A percentile compares a stretch with the other conserved stretches of the same genome.
phyloP scores from a whole-genome alignment of 331 rosid species.

The Rhamnella rubrinervis region DNA sequence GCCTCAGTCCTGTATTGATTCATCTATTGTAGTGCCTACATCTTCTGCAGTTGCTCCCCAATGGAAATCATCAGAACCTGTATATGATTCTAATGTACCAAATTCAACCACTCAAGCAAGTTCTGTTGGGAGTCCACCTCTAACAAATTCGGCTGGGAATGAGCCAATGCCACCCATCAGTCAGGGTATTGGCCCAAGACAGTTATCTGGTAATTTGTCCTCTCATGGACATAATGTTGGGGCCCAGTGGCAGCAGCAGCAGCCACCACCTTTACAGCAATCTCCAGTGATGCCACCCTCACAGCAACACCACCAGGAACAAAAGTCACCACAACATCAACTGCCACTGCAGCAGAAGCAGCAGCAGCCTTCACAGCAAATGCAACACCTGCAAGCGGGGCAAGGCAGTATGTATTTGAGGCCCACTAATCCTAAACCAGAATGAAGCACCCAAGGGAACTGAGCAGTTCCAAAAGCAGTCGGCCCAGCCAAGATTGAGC shows the following conservation, averaged over 20 bases:
- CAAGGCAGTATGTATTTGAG: conserved; percentile 57
- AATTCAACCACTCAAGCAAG: conserved; percentile 47
- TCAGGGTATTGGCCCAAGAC: conserved; percentile 65
- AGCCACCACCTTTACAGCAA: conserved; percentile 52
- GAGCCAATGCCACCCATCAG: conserved; percentile 44
- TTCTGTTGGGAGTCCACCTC: conserved; percentile 54
- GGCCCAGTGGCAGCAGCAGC: conserved; percentile 61
- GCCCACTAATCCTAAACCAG: conserved; percentile 65
- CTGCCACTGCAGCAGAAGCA: conserved; percentile 57
- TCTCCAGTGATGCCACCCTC: conserved; percentile 46
- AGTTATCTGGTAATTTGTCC: conserved; percentile 56
- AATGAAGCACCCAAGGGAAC: conserved; percentile 53
- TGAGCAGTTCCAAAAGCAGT: conserved; percentile 47
- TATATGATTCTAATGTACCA: conserved; percentile 48
- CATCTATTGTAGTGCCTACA: conserved; percentile 42
- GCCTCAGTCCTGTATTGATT: conserved; percentile 54
- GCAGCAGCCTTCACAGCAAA: conserved; percentile 64
- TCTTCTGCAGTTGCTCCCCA: conserved; percentile 54
- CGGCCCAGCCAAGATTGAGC: conserved; percentile 45
- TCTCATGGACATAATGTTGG: conserved; percentile 72
- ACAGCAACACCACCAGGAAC: conserved; percentile 55
- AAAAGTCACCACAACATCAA: conserved; percentile 54
- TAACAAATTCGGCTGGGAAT: conserved; percentile 53
- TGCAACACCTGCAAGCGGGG: conserved; percentile 60
- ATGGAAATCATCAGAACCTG: conserved; percentile 71